Base-by-base conservation (phyloP, 306 rosid species). In the Prosopis cineraria region DNA sequence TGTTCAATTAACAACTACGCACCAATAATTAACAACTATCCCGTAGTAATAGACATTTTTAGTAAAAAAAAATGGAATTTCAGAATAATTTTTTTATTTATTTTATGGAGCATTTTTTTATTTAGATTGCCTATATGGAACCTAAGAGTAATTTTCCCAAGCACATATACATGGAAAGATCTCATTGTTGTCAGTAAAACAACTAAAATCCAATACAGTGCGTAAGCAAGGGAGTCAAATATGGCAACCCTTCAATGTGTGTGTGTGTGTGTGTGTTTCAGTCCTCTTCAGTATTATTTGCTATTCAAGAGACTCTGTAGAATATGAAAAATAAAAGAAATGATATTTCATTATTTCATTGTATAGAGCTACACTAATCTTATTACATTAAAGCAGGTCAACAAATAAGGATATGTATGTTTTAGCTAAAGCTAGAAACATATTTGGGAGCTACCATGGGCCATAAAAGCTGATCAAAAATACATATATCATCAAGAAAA, bases 381-480 rank as follows among this genome's bases (percentile, higher is more conserved):
- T 87, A 85, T 89, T 91, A 76, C 89, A 85, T 34, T 74, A 75
- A 72, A 74, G 63, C 69, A 84, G 77, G 79, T 67, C 83, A 86
- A 85, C 89, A 87, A 76, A 81, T 79, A 79, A 43, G 69, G 75
- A 76, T 76, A 20, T 37, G 24, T 1, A 39, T 67, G 5, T 41
- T 71, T 72, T 50, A 36, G 70, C 79, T 79, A 75, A 75, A 24
- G 78, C 90, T 75, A 84, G 63, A 50, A 71, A 78, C 68, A 77
- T 74, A 84, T 62, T 68, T 43, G 19, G 79, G 77, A 68, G 77
- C 78, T 84, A 81, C 43, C 37, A 76, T 33, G 39, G 71, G 63
- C 68, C 75, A 73, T 24, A 55, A 66, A 68, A 69, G 65, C 66
- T 10, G 14, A 72, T 78, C 75, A 83, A 86, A 78, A 76, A 63